A percentile compares a stretch with the other conserved stretches of the same genome.
phyloP scores from a whole-genome alignment of 2,329 filamentous ascomycete species.

The Paecilomyces dactylethromorphus region DNA sequence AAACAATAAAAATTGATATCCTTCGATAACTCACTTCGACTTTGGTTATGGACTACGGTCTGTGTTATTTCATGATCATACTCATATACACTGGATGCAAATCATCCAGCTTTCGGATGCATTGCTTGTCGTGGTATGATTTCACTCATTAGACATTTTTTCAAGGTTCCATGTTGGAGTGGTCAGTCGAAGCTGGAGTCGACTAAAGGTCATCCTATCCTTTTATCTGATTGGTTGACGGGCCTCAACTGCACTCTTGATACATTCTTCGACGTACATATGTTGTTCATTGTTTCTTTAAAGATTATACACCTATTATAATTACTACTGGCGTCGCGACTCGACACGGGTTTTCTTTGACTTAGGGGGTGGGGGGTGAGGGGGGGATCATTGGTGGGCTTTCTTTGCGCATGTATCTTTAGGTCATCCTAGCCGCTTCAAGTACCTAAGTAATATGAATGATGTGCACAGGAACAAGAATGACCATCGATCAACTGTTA shows the following conservation, averaged over 20 bases:
- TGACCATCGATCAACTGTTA: not conserved
- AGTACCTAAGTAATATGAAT: not conserved
- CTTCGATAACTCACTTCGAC: too few species aligned
- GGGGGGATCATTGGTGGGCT: not conserved
- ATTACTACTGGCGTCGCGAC: not conserved
- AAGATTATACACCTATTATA: not conserved
- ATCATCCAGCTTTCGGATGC: too few species aligned
- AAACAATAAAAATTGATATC: constrained; percentile 15
- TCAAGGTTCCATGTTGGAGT: not conserved
- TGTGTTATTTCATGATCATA: too few species aligned
- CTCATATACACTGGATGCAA: too few species aligned
- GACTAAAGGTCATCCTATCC: not conserved
- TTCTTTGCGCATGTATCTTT: not conserved
- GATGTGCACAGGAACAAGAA: not conserved
- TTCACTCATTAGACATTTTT: too few species aligned
- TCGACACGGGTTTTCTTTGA: not conserved
- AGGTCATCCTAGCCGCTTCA: not conserved
- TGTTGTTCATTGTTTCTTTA: not conserved
- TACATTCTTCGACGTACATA: not conserved
- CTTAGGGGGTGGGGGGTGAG: too few species aligned
- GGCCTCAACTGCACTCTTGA: not conserved
- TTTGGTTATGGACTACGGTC: too few species aligned
- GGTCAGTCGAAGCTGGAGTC: not conserved
- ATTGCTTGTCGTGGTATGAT: too few species aligned
- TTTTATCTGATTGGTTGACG: not conserved